Evolutionary conservation across 768 basidiomycete genomes (phyloP).

Genomic region (Macrolepiota dolichaula): DNA sequence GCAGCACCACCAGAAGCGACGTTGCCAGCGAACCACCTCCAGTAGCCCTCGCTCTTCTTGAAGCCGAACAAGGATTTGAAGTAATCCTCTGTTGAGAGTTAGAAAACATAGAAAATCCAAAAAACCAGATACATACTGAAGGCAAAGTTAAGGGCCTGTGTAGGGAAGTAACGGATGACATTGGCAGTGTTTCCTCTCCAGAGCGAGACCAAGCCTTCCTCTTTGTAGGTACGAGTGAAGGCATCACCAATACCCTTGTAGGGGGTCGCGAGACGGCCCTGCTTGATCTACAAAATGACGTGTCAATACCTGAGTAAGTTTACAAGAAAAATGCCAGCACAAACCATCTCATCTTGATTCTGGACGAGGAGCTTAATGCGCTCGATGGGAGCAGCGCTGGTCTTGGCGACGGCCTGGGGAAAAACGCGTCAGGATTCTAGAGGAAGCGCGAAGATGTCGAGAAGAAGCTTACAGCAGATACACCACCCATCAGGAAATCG

Average conservation of each 20-base stretch:
- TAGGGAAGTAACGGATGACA: conserved; percentile 99
- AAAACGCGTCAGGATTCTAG: conserved; percentile 15
- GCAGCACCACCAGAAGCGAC: conserved; percentile 98
- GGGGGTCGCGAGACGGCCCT: conserved; percentile 92
- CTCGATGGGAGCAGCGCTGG: conserved; percentile 98
- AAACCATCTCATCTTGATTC: conserved; percentile 99
- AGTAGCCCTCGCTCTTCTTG: conserved; percentile 97
- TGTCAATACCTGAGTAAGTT: conserved; percentile 25
- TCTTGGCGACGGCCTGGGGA: conserved; percentile 96
- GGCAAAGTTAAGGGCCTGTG: conserved; percentile 99
- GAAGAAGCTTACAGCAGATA: conserved; percentile 68
- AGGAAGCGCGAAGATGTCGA: not conserved
- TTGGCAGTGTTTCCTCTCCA: conserved; percentile 99
- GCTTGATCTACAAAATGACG: conserved; percentile 79
- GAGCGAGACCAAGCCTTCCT: conserved; percentile 92
- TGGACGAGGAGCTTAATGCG: conserved; percentile 98
- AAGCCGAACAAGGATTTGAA: conserved; percentile 99
- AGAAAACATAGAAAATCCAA: not conserved
- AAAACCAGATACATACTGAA: conserved; percentile 71
- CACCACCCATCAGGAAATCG: conserved; percentile 97
- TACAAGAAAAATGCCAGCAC: conserved; percentile 15
- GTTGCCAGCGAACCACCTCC: conserved; percentile 98
- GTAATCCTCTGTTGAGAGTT: conserved; percentile 74
- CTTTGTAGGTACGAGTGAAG: conserved; percentile 86
- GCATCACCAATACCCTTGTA: conserved; percentile 98